These are phyloP conservation scores for Panicum hallii DNA, from an alignment of 202 grass and related monocot genomes.

Conservation along the genomic window DNA sequence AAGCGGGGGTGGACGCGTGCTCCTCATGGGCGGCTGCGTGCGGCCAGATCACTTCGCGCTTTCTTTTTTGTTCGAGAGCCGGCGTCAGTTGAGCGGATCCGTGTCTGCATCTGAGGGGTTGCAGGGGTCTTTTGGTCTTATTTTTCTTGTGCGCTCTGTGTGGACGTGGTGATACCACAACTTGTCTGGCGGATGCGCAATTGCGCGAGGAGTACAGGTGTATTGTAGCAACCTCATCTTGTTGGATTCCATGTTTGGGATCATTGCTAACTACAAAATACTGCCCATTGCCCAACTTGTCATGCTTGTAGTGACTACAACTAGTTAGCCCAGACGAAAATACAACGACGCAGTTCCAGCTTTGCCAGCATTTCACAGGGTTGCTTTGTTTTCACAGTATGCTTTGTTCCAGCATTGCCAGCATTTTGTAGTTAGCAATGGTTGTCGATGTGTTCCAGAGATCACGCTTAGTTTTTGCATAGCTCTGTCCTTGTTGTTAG, in stretches of 20 bases:
- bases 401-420: neutral
- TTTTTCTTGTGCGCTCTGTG: neutral
- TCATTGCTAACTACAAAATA: slow-evolving; percentile 31
- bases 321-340: neutral
- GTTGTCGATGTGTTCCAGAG: neutral
- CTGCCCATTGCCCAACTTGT: slow-evolving; percentile 1
- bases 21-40: slow-evolving; percentile 27
- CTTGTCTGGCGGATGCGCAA: slow-evolving; percentile 23
- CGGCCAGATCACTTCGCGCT: slow-evolving; percentile 33
- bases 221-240: neutral
- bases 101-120: slow-evolving; percentile 21
- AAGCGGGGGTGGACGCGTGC: slow-evolving; percentile 27
- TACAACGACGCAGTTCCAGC: neutral
- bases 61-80: slow-evolving; percentile 3
- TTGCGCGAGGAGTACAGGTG: slow-evolving; percentile 23
- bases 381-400: neutral
- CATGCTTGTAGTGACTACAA: neutral
- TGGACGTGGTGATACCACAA: slow-evolving; percentile 30
- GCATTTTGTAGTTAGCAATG: neutral
- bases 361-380: neutral
- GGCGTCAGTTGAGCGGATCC: slow-evolving; percentile 5
- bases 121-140: neutral
- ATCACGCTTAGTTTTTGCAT: neutral
- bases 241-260: slow-evolving; percentile 3
- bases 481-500: slow-evolving; percentile 27